phyloP scores from a whole-genome alignment of 805 yeast species.

The Ogataea degrootiae region DNA sequence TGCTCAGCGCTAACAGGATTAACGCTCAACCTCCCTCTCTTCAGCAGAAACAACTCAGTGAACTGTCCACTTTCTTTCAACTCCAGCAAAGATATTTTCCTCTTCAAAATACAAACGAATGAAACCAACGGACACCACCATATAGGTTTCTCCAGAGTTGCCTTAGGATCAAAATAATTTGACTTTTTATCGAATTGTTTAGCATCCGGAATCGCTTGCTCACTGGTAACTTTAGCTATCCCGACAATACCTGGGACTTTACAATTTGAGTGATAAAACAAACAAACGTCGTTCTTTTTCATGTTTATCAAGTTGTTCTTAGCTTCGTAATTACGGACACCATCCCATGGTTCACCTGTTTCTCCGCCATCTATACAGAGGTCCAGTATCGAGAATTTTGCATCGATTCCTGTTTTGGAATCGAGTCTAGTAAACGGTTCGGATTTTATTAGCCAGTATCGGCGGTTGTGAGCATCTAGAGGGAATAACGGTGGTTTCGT shows the following conservation, averaged over 20 bases:
- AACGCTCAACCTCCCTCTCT: conserved; percentile 48
- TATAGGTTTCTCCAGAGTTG: conserved; percentile 36
- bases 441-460: conserved; percentile 53
- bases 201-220: conserved; percentile 35
- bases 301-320: conserved; percentile 45
- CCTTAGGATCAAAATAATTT: conserved; percentile 45
- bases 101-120: conserved; percentile 37
- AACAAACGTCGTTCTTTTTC: conserved; percentile 41
- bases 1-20: conserved; percentile 43
- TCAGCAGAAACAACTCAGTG: conserved; percentile 39
- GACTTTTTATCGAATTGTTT: conserved; percentile 38
- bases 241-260: conserved; percentile 54
- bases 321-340: conserved; percentile 57
- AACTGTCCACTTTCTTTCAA: conserved; percentile 31
- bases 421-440: conserved; percentile 50
- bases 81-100: conserved; percentile 38
- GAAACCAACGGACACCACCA: conserved; percentile 57
- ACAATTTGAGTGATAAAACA: conserved; percentile 56
- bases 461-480: conserved; percentile 22
- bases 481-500: conserved; percentile 31
- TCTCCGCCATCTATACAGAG: conserved; percentile 34
- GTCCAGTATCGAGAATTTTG: conserved; percentile 42
- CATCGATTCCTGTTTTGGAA: conserved; percentile 42
- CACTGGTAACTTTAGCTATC: conserved; percentile 31
- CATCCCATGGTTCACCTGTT: conserved; percentile 52